These are phyloP conservation scores for Capsicum rhomboideum DNA, from an alignment of 257 asterid species.

Conservation along the genomic window DNA sequence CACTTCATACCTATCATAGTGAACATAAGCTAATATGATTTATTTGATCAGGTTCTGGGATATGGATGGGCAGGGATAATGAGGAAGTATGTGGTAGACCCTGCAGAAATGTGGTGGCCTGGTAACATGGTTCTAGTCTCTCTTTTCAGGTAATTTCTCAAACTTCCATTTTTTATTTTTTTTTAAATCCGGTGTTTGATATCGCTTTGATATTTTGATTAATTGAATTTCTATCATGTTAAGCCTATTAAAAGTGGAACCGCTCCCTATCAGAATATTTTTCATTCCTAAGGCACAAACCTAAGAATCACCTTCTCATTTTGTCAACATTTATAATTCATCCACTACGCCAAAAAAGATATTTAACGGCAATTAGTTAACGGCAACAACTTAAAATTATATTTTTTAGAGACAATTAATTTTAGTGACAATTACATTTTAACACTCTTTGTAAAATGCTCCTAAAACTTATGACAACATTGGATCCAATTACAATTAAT, in stretches of 20 bases:
- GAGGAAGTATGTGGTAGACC: constrained; percentile 1
- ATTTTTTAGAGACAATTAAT: too few species aligned
- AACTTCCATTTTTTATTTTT: background rate
- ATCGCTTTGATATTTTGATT: background rate
- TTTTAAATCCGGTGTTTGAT: background rate
- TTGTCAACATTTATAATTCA: background rate
- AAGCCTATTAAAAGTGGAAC: too few species aligned
- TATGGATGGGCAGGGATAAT: constrained; percentile 4
- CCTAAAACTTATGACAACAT: too few species aligned
- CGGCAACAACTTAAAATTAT: too few species aligned
- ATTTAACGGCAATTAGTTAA: too few species aligned
- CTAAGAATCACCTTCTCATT: background rate
- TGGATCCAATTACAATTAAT: too few species aligned
- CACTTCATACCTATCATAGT: background rate
- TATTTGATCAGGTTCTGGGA: background rate
- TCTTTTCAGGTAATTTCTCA: background rate
- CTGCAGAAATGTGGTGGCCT: constrained; percentile 7
- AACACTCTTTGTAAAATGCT: too few species aligned
- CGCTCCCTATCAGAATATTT: too few species aligned
- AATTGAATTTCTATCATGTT: background rate
- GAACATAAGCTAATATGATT: background rate
- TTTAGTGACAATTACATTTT: too few species aligned
- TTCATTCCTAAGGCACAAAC: too few species aligned
- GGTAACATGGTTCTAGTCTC: background rate
- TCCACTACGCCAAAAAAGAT: too few species aligned